Conservation (phyloP, 1,139 yeast genomes). For the Debaryomyces subglobosus region DNA sequence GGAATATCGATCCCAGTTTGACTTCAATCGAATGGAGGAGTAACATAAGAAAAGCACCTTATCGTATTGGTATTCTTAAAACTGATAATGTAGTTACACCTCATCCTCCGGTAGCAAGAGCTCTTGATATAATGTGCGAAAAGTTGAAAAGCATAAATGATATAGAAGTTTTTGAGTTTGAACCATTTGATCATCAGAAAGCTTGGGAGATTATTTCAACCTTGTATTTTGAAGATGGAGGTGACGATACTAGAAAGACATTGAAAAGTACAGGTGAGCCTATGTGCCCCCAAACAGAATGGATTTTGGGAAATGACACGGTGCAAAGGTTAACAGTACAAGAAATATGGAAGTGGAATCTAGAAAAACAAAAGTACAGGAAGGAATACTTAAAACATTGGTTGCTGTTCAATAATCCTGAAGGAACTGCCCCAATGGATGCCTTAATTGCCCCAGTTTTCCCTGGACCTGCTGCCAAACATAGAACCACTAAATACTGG, state of each 20-base stretch:
- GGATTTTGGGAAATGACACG: constrained; percentile 19
- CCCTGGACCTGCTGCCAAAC: constrained; percentile 26
- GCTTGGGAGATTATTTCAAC: constrained; percentile 17
- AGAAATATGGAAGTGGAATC: constrained; percentile 23
- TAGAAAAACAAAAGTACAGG: constrained; percentile 24
- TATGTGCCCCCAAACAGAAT: constrained; percentile 20
- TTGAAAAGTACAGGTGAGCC: constrained; percentile 23
- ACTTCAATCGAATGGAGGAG: constrained; percentile 21
- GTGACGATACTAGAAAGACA: constrained; percentile 19
- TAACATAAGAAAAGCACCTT: constrained; percentile 14
- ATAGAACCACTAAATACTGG: constrained; percentile 25
- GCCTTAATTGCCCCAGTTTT: constrained; percentile 19
- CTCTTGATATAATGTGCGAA: constrained; percentile 20
- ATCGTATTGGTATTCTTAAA: constrained; percentile 17
- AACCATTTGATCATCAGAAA: constrained; percentile 20
- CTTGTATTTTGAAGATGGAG: constrained; percentile 28
- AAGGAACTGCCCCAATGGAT: constrained; percentile 4
- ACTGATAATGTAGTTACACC: constrained; percentile 23
- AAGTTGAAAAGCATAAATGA: constrained; percentile 15
- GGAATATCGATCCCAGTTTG: constrained; percentile 23
- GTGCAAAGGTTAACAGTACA: constrained; percentile 10
- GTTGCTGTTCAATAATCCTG: constrained; percentile 16
- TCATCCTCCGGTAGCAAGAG: constrained; percentile 27
- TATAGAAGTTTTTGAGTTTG: constrained; percentile 21
- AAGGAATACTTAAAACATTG: constrained; percentile 24